Evolutionary conservation across 306 rosid genomes (phyloP), one percentile per base, ranked within the genome.

Genomic region (Cucumis hystrix): DNA sequence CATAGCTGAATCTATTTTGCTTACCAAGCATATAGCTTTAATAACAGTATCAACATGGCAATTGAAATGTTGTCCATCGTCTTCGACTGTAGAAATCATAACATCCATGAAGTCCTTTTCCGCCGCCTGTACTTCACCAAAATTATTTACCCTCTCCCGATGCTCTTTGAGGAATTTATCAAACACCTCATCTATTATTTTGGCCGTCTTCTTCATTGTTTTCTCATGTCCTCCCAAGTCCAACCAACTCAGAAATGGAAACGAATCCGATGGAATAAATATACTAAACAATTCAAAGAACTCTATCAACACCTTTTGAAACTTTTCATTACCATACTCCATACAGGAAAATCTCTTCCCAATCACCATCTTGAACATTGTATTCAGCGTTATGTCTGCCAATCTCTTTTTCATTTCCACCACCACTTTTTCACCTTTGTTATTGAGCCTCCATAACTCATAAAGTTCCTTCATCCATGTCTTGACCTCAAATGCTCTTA

Each of bases 331-430:
- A 1, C 9, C 81, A 0, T 47, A 1, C 6, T 10, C 54, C 17
- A 47, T 12, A 7, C 83, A 78, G 0, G 85, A 83, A 15, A 81
- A 79, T 5, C 83, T 79, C 54, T 88, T 85, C n/a, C 91, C 92
- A 0, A 83, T 88, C 73, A 90, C 96, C 85, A 90, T 85, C 74
- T 88, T 83, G 55, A 85, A 86, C 69, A 87, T 90, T 23, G 84
- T 80, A 49, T 90, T 84, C 2, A 90, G 78, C 5, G 86, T 83
- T 77, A 86, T 14, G 33, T 88, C 88, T 52, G 78, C 85, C 0
- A 88, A 69, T 88, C 96, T 85, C 1, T 57, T 65, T 8, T 65
- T 85, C 16, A 90, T 52, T 2, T 86, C 68, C 43, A 62, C 41
- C 82, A 76, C 78, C 78, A 82, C 58, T 61, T 72, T 76, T 43